phyloP scores from a whole-genome alignment of 2,329 filamentous ascomycete species.

The Paecilomyces niveus region DNA sequence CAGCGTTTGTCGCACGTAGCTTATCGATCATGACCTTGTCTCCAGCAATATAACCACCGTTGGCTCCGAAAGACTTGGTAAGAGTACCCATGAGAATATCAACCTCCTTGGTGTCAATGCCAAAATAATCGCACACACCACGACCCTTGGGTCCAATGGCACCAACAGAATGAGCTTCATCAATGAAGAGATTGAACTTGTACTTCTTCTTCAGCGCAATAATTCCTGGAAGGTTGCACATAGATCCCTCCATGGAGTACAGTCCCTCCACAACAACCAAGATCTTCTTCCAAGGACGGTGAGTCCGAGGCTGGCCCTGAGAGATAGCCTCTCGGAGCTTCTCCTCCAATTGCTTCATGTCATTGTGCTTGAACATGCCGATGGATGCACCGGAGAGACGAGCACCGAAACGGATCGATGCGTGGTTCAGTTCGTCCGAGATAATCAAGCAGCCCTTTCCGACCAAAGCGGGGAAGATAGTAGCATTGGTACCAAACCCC shows the following conservation, averaged over 20 bases:
- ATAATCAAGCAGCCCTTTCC: constrained; percentile 91
- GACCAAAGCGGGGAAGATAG: constrained; percentile 84
- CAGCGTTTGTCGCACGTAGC: constrained; percentile 76
- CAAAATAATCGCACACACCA: constrained; percentile 96
- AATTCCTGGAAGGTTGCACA: constrained; percentile 93
- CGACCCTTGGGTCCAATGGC: constrained; percentile 81
- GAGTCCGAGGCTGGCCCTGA: constrained; percentile 94
- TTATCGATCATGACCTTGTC: constrained; percentile 91
- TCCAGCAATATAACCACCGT: constrained; percentile 88
- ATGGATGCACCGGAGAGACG: constrained; percentile 93
- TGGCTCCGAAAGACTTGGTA: constrained; percentile 97
- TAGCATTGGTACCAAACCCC: constrained; percentile 95
- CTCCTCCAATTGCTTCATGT: constrained; percentile 80
- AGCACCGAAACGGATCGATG: constrained; percentile 91
- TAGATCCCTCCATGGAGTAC: constrained; percentile 99
- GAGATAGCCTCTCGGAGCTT: constrained; percentile 87
- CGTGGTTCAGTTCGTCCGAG: constrained; percentile 95
- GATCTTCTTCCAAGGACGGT: constrained; percentile 99
- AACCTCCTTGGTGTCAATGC: constrained; percentile 76
- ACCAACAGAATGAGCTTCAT: constrained; percentile 94
- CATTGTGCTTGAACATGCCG: constrained; percentile 94
- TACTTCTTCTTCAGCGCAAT: constrained; percentile 85
- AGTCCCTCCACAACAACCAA: constrained; percentile 91
- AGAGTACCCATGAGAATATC: constrained; percentile 98
- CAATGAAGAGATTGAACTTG: constrained; percentile 93